Evolutionary conservation across 1,284 basidiomycete species (phyloP), one percentile per base, ranked within the genome.

Genomic region (Irpex sp.): DNA sequence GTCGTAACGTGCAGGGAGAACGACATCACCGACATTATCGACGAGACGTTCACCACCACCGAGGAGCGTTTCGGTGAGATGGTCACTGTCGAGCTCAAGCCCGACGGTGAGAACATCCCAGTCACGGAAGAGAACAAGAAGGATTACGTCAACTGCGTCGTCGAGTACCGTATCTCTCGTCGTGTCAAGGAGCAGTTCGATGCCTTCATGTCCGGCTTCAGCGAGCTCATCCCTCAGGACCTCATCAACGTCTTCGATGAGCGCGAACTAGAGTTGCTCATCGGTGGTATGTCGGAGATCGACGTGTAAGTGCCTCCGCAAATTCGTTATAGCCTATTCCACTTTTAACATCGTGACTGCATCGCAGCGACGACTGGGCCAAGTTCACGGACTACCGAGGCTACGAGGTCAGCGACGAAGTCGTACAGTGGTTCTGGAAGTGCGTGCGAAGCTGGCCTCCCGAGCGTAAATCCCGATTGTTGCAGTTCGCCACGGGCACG

Each of bases 341-440:
- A 62, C 9, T 37, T 52, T 26, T 57, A 15, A 8, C 44, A 40
- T 62, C n/a, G 61, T 56, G 37, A 57, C 47, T 8, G 13, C 59
- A 19, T 64, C 60, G 8, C 63, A 92, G 90, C 74, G 91, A 93
- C 69, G 91, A 93, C 71, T 93, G 91, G 91, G 89, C 86, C 66
- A 93, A 93, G 74, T 93, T 91, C 76, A 93, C 91, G 19, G 92
- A 93, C 74, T 94, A 92, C 73, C 87, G 90, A 67, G 90, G 88
- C 8, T 93, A 93, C 73, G 89, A 91, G 74, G 91, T 91, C 78
- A 91, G 87, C 34, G 94, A 97, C 76, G 91, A 96, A 75, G 97
- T 99, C 65, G 94, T 99, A 67, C 94, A 98, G 75, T 99, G 97
- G 97, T 99, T 99, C 87, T 99, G 97, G 97, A 92, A 98, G 80